These are phyloP conservation scores for Periglandula ipomoeae DNA, from an alignment of 2,329 filamentous ascomycete species.

Conservation along the genomic window DNA sequence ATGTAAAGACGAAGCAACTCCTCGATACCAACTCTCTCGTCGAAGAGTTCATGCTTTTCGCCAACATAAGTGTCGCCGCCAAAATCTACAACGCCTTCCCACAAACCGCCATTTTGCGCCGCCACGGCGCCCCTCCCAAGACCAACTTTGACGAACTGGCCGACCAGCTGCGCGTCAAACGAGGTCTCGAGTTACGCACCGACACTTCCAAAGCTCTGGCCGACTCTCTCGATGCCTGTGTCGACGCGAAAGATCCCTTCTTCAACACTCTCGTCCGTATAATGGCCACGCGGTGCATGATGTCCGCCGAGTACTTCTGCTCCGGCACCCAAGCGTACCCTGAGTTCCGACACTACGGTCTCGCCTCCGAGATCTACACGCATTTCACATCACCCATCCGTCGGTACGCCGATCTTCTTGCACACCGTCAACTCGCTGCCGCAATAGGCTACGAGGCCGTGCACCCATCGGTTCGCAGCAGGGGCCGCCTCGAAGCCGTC, in stretches of 20 bases:
- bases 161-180: slow-evolving; percentile 84
- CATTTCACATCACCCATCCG: slow-evolving; percentile 98
- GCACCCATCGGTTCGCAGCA: slow-evolving; percentile 72
- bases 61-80: slow-evolving; percentile 87
- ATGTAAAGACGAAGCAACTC: slow-evolving; percentile 90
- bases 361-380: slow-evolving; percentile 95
- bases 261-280: slow-evolving; percentile 98
- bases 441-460: slow-evolving; percentile 87
- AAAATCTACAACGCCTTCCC: slow-evolving; percentile 90
- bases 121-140: slow-evolving; percentile 85
- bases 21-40: slow-evolving; percentile 96
- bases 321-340: slow-evolving; percentile 86
- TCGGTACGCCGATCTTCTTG: slow-evolving; percentile 92
- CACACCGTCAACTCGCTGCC: slow-evolving; percentile 87
- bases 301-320: slow-evolving; percentile 97
- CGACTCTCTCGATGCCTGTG: slow-evolving; percentile 79
- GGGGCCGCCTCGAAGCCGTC: slow-evolving; percentile 79
- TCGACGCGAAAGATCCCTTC: slow-evolving; percentile 75
- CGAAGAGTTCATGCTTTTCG: slow-evolving; percentile 98
- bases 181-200: slow-evolving; percentile 66
- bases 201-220: slow-evolving; percentile 91
- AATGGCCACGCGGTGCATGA: slow-evolving; percentile 98
- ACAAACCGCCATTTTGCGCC: slow-evolving; percentile 86
- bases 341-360: slow-evolving; percentile 94
- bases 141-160: slow-evolving; percentile 93